Conservation (phyloP, 2,329 filamentous ascomycete genomes). For the Neofusicoccum cordaticola region DNA sequence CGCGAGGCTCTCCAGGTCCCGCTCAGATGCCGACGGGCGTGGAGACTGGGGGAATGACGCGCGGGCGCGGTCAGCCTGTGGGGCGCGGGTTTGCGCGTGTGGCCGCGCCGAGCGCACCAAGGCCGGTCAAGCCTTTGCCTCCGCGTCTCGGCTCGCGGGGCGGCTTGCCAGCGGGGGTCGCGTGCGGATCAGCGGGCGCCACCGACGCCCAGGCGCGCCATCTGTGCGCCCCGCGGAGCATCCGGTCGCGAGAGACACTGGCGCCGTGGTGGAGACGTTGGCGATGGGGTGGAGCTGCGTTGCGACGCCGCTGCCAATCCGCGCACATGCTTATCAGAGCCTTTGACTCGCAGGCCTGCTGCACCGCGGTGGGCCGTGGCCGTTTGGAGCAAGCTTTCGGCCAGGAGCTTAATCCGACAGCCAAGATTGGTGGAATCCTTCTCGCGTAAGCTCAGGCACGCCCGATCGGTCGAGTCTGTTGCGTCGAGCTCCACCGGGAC, state of each 20-base stretch:
- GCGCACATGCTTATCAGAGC: not conserved
- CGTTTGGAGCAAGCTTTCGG: no score
- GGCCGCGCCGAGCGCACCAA: not conserved
- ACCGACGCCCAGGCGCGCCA: not conserved
- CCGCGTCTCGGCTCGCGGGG: conserved; percentile 13
- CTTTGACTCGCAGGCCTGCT: not conserved
- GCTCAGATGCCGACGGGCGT: not conserved
- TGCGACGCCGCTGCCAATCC: not conserved
- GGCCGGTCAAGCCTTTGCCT: not conserved
- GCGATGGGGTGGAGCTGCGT: not conserved
- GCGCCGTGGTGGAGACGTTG: not conserved
- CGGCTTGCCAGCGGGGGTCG: not conserved
- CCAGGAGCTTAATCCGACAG: no score
- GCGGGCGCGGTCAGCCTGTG: not conserved
- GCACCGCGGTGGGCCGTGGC: no score
- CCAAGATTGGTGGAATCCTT: no score
- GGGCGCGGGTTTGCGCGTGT: not conserved
- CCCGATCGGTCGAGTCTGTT: no score
- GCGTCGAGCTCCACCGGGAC: no score
- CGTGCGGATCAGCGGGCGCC: not conserved
- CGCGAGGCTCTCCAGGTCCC: not conserved
- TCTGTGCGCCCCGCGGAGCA: not conserved
- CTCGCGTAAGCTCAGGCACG: no score
- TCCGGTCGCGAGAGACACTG: not conserved
- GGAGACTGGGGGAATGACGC: not conserved